Evolutionary conservation across 2,329 filamentous ascomycete species (phyloP).

Genomic region (Diaporthe vexans): DNA sequence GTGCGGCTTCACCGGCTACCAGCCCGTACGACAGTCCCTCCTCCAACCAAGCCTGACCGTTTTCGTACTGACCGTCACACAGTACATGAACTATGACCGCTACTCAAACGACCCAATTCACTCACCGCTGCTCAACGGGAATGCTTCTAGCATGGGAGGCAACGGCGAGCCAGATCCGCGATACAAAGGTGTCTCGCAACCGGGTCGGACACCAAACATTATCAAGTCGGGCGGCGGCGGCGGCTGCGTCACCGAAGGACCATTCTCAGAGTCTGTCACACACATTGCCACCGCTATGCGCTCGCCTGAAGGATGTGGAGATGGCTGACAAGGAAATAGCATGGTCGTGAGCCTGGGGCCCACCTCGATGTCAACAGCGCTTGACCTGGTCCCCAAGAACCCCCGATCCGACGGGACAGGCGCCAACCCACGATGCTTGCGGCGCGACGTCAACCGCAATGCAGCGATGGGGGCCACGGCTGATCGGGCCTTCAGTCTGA

Average conservation of each 20-base stretch:
- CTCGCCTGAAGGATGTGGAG: neutral
- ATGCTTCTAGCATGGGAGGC: slow-evolving; percentile 63
- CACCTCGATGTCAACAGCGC: slow-evolving; percentile 3
- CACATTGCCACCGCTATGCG: slow-evolving; percentile 34
- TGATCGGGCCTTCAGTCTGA: slow-evolving; percentile 50
- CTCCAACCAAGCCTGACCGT: neutral
- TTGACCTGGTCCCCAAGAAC: slow-evolving; percentile 48
- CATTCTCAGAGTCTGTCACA: slow-evolving; percentile 57
- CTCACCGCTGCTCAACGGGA: slow-evolving; percentile 69
- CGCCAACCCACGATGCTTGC: slow-evolving; percentile 59
- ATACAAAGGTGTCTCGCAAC: slow-evolving; percentile 43
- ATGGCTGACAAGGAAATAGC: neutral
- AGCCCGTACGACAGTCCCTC: slow-evolving; percentile 33
- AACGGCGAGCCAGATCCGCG: slow-evolving; percentile 54
- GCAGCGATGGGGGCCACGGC: slow-evolving; percentile 56
- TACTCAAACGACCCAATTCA: slow-evolving; percentile 61
- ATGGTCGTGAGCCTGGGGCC: slow-evolving; percentile 24
- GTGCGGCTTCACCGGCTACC: slow-evolving; percentile 53
- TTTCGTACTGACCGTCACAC: neutral
- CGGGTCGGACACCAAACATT: slow-evolving; percentile 54
- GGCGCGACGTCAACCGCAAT: slow-evolving; percentile 56
- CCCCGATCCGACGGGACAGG: slow-evolving; percentile 52
- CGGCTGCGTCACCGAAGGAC: slow-evolving; percentile 66
- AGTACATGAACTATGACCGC: slow-evolving; percentile 43
- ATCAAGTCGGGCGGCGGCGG: slow-evolving; percentile 65